Evolutionary conservation across 441 rosid genomes (phyloP).

Genomic region (Jatropha multifida): DNA sequence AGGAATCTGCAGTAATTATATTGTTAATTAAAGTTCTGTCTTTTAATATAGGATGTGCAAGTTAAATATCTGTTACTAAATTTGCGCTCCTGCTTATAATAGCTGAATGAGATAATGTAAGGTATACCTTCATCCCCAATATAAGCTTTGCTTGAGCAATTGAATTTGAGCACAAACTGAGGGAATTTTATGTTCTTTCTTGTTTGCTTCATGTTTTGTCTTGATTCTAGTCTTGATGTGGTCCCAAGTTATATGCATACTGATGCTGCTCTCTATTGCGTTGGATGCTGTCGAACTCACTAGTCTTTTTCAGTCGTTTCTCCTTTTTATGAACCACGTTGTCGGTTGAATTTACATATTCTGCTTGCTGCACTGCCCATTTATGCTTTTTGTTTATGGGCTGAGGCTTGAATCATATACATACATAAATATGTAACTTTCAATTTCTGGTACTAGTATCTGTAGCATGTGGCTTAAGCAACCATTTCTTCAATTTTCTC

Average conservation of each 20-base stretch:
- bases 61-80: not conserved
- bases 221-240: conserved; percentile 16
- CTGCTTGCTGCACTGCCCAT: not conserved
- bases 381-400: not conserved
- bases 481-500: not conserved
- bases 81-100: not conserved
- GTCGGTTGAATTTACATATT: not conserved
- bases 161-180: not conserved
- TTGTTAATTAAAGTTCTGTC: not conserved
- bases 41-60: not conserved
- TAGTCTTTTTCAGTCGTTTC: conserved; percentile 17
- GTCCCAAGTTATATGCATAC: conserved; percentile 8
- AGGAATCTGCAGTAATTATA: not conserved
- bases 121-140: not conserved
- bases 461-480: not conserved
- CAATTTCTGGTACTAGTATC: conserved; percentile 5
- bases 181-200: conserved; percentile 5
- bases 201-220: conserved; percentile 9
- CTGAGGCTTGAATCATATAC: not conserved
- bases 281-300: conserved; percentile 12
- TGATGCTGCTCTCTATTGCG: conserved; percentile 11
- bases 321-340: conserved; percentile 14
- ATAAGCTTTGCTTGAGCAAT: not conserved
- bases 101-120: not conserved
- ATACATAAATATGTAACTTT: not conserved